A percentile compares a stretch with the other conserved stretches of the same genome.
Conservation (phyloP, 495 filamentous ascomycete species). For the Staphylotrichum longicolle region DNA sequence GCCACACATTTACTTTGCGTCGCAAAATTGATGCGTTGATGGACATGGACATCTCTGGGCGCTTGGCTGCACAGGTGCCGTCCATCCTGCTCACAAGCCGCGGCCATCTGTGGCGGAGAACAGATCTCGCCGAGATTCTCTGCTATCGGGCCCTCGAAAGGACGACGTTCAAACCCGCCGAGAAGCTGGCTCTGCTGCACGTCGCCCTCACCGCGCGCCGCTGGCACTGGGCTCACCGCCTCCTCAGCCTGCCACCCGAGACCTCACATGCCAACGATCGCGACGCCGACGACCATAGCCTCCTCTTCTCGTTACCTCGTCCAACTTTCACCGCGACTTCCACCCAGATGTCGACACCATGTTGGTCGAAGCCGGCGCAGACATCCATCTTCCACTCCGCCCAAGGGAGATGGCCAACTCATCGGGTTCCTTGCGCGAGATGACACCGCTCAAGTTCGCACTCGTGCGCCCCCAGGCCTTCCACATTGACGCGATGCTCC, state of each 20-base stretch:
- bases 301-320: conserved; percentile 4
- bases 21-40: background rate
- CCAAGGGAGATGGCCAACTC: background rate
- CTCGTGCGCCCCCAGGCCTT: background rate
- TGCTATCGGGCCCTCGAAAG: background rate
- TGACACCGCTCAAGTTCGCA: background rate
- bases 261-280: background rate
- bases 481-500: conserved; percentile 10
- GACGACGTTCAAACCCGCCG: background rate
- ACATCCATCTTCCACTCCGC: background rate
- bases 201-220: background rate
- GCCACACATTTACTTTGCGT: too few species aligned
- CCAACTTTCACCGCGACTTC: background rate
- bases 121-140: background rate
- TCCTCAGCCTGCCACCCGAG: background rate
- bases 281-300: background rate
- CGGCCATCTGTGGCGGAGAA: too few species aligned
- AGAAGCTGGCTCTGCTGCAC: background rate
- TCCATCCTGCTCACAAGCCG: background rate
- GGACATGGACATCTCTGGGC: background rate
- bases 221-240: background rate
- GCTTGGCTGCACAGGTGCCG: background rate
- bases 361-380: conserved; percentile 5
- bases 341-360: background rate
- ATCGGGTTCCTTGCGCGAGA: too few species aligned